Percentiles rank a stretch among this genome's conserved stretches.
Conservation (phyloP, 2,329 filamentous ascomycete genomes). For the Daldinia sp. region DNA sequence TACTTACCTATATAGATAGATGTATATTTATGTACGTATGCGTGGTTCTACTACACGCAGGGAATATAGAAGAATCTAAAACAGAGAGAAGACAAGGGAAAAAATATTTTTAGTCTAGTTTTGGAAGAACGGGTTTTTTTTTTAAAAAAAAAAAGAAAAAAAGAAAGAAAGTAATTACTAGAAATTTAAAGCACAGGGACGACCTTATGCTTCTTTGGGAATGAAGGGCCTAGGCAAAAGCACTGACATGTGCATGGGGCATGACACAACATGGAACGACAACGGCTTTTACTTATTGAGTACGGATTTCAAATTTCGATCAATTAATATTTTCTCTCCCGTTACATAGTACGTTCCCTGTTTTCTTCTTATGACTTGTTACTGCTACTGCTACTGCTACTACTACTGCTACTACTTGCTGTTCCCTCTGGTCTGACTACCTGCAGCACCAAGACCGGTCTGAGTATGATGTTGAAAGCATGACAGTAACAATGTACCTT, state of each 20-base stretch:
- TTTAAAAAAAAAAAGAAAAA: conserved; percentile 6
- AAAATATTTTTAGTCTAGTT: conserved; percentile 28
- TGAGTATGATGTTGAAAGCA: conserved; percentile 26
- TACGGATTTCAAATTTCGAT: conserved; percentile 16
- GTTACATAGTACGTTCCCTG: conserved; percentile 11
- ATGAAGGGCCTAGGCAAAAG: conserved; percentile 26
- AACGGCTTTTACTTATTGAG: conserved; percentile 13
- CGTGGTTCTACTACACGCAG: background rate
- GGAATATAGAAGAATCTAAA: conserved; percentile 12
- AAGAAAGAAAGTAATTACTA: conserved; percentile 20
- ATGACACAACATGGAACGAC: conserved; percentile 38
- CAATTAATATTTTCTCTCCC: conserved; percentile 25
- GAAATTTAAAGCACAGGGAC: conserved; percentile 10
- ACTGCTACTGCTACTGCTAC: conserved; percentile 3
- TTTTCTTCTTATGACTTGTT: conserved; percentile 16
- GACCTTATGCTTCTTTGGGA: conserved; percentile 24
- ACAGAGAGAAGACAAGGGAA: background rate
- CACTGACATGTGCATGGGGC: conserved; percentile 31
- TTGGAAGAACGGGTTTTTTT: conserved; percentile 17
- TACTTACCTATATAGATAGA: background rate
- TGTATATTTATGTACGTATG: conserved; percentile 1
- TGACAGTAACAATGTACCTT: conserved; percentile 20
- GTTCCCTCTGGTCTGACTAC: conserved; percentile 33
- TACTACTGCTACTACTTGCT: conserved; percentile 9
- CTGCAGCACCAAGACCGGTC: conserved; percentile 35